Conservation (phyloP, 441 rosid genomes). For the Breynia disticha region DNA sequence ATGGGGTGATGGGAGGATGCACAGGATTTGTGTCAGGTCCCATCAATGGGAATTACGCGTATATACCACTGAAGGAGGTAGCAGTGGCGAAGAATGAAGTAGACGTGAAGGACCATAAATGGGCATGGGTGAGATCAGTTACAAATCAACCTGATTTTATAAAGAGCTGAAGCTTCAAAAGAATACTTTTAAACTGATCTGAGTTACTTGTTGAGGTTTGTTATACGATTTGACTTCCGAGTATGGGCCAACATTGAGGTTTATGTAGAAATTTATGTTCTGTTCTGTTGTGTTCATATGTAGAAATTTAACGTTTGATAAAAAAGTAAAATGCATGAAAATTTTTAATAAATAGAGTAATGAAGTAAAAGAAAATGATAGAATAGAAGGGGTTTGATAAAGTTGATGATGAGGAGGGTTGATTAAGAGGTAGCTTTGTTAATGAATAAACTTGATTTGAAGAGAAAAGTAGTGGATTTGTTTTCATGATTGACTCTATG, state of each 20-base stretch:
- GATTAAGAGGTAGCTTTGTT: slow-evolving; percentile 7
- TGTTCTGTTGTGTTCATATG: no score
- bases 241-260: no score
- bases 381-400: no score
- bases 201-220: not conserved
- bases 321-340: not conserved
- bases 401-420: not conserved
- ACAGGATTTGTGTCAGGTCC: slow-evolving; percentile 84
- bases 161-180: not conserved
- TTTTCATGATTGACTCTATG: no score
- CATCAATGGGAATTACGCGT: slow-evolving; percentile 70
- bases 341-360: not conserved
- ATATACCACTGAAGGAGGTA: slow-evolving; percentile 66
- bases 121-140: slow-evolving; percentile 89
- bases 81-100: slow-evolving; percentile 55
- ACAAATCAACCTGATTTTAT: slow-evolving; percentile 76
- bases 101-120: slow-evolving; percentile 53
- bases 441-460: not conserved
- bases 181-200: not conserved
- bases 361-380: not conserved
- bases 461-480: no score
- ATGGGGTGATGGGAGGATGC: slow-evolving; percentile 82
- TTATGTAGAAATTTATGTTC: no score
- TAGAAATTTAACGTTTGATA: not conserved
- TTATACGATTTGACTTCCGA: not conserved